Evolutionary conservation across 352 stramenopile genomes (phyloP).

Genomic region (Globisporangium splendens): DNA sequence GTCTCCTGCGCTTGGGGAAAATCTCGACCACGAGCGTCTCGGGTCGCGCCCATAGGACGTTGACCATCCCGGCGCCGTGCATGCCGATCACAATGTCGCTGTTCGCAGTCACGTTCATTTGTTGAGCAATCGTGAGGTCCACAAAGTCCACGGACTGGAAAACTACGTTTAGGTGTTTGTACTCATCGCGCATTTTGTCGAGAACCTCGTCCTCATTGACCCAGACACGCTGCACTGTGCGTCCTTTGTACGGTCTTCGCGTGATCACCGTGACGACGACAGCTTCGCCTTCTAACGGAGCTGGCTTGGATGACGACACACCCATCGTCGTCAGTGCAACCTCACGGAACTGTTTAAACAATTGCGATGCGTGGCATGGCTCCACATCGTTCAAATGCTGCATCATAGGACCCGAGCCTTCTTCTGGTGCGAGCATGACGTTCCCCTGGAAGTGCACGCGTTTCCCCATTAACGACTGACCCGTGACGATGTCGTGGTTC

Average conservation of each 20-base stretch:
- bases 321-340: constrained; percentile 9
- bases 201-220: constrained; percentile 60
- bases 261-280: constrained; percentile 58
- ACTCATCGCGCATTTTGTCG: constrained; percentile 30
- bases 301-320: constrained; percentile 7
- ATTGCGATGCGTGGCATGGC: constrained; percentile 24
- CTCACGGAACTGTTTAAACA: constrained; percentile 25
- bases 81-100: constrained; percentile 42
- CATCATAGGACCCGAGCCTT: constrained; percentile 39
- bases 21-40: constrained; percentile 60
- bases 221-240: constrained; percentile 57
- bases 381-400: constrained; percentile 46
- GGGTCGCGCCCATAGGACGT: constrained; percentile 29
- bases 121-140: constrained; percentile 18
- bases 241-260: constrained; percentile 42
- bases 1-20: constrained; percentile 45
- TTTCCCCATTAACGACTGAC: constrained; percentile 24
- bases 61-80: constrained; percentile 38
- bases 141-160: constrained; percentile 39
- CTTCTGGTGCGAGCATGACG: constrained; percentile 31
- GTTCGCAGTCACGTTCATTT: constrained; percentile 24
- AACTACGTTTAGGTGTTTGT: constrained; percentile 9
- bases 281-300: not conserved
- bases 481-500: constrained; percentile 23
- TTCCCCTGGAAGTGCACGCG: constrained; percentile 30